Evolutionary conservation across 1,284 basidiomycete species (phyloP), one percentile per base, ranked within the genome.

Genomic region (Xanthoconium separans): DNA sequence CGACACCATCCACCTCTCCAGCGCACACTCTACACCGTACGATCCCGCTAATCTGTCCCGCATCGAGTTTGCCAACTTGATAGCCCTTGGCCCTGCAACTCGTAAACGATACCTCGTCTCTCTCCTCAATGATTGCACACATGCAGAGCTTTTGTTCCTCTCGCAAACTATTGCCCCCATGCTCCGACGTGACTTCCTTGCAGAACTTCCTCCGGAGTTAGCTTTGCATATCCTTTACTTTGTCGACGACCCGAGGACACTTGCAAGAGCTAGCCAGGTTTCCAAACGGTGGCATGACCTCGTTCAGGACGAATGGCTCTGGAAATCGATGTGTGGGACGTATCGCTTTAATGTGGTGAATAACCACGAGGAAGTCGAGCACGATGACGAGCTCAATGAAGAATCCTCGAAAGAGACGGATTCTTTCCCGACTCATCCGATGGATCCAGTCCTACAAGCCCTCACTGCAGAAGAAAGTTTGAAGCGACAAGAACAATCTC

Each of bases 171-270:
- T 98, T 68, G 78, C 85, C 0, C 91, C 93, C 0, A 80, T 90
- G 31, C 83, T 98, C 61, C 89, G 91, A 65, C 84, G 92, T 7
- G 95, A 98, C 69, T 95, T 96, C 68, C 77, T 98, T 24, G 74
- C 79, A 6, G 84, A 88, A 29, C 77, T 98, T 1, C 96, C 96
- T 0, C 75, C 85, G 16, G 96, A 99, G 70, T 78, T 99, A 33
- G 82, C 87, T 0, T 73, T 97, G 27, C 84, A 94, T 65, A 83
- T 96, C 51, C 78, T 98, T 49, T 75, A 78, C 61, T 96, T 89
- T 70, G 78, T 98, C 47, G 87, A 95, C 59, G 90, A 95, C 46
- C 89, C 92, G 0, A 75, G 76, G 45, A 89, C 91, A 0, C 83
- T 98, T 6, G 79, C 84, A 0, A 74, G 90, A 8, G 89, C 89